A percentile compares a stretch with the other conserved stretches of the same genome.
Evolutionary conservation across 140 eudicot genomes (phyloP).

Genomic region (Anethum foeniculum): DNA sequence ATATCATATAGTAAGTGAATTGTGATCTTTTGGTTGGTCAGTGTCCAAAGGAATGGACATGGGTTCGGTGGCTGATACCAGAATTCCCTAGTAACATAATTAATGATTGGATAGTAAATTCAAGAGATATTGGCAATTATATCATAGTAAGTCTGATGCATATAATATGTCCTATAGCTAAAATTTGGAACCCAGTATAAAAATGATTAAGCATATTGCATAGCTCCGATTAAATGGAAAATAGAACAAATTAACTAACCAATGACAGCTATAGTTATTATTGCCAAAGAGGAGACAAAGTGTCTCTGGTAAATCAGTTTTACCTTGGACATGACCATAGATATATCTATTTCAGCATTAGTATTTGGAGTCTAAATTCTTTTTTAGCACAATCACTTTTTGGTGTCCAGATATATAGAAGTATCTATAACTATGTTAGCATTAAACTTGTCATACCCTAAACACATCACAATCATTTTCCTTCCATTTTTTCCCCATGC

Average conservation of each 20-base stretch:
- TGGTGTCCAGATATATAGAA: neutral
- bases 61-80: neutral
- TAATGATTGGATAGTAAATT: neutral
- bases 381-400: neutral
- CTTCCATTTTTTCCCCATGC: neutral
- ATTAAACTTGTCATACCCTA: neutral
- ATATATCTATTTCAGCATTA: neutral
- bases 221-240: neutral
- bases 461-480: neutral
- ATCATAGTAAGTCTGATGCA: neutral
- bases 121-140: neutral
- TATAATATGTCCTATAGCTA: neutral
- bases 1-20: neutral
- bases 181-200: neutral
- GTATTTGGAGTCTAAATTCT: neutral
- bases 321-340: neutral
- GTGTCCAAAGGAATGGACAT: neutral
- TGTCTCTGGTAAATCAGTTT: neutral
- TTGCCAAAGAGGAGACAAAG: neutral
- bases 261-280: neutral
- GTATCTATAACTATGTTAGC: neutral
- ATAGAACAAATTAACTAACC: neutral
- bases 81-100: neutral
- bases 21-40: neutral
- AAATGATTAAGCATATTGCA: neutral